Conservation (phyloP, 768 basidiomycete species). For the Hygrocybe punicea region DNA sequence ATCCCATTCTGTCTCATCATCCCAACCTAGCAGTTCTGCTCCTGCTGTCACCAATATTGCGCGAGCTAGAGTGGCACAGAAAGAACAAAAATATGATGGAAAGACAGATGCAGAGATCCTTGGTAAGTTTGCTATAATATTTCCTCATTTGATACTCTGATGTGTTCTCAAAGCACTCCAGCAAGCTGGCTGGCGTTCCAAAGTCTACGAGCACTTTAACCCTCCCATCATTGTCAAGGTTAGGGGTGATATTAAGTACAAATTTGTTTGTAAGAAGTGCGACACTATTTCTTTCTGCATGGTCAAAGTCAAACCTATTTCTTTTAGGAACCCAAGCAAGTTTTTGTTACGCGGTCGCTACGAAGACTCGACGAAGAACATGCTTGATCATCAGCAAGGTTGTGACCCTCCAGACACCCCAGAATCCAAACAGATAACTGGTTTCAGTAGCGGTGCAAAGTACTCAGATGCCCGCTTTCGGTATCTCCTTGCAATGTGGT, state of each 20-base stretch:
- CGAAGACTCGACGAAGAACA: slow-evolving; percentile 5
- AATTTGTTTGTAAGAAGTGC: slow-evolving; percentile 17
- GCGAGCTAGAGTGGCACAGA: not conserved
- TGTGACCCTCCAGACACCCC: not conserved
- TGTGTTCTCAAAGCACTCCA: slow-evolving; percentile 24
- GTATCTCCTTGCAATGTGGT: slow-evolving; percentile 10
- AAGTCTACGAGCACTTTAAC: slow-evolving; percentile 6
- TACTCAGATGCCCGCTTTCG: slow-evolving; percentile 4
- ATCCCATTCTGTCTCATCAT: not conserved
- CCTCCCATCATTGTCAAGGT: slow-evolving; percentile 16
- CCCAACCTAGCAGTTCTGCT: not conserved
- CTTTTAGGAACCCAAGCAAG: slow-evolving; percentile 23
- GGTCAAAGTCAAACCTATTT: slow-evolving; percentile 30
- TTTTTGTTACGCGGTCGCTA: not conserved
- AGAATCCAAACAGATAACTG: not conserved
- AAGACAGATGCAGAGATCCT: slow-evolving; percentile 5
- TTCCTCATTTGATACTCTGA: slow-evolving; percentile 1
- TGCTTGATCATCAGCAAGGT: not conserved
- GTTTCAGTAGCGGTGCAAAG: not conserved
- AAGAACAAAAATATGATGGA: not conserved
- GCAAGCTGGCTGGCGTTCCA: not conserved
- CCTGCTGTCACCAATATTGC: not conserved
- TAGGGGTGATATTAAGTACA: slow-evolving; percentile 27
- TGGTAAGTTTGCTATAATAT: slow-evolving; percentile 1
- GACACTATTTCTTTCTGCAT: slow-evolving; percentile 10